These are phyloP conservation scores for Neophaeococcomyces mojaviensis DNA, from an alignment of 2,329 filamentous ascomycete genomes.

Conservation along the genomic window DNA sequence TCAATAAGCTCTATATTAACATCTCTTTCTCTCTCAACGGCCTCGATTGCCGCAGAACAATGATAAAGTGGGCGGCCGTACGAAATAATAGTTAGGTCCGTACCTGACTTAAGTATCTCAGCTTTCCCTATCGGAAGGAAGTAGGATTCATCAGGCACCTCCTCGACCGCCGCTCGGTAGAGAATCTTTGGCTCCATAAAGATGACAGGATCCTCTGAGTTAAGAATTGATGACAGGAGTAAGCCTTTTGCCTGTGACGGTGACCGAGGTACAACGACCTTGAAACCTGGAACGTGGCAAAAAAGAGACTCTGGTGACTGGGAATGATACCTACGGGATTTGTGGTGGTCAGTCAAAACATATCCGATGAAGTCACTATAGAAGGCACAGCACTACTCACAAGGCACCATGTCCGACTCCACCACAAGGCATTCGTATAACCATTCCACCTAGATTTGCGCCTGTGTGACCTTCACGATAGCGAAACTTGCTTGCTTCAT, in stretches of 20 bases:
- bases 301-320: constrained; percentile 86
- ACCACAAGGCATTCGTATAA: constrained; percentile 83
- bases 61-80: constrained; percentile 87
- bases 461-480: constrained; percentile 64
- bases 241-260: constrained; percentile 85
- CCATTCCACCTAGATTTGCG: constrained; percentile 66
- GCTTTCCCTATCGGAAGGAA: constrained; percentile 79
- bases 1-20: constrained; percentile 80
- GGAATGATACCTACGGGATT: too few relatives aligned
- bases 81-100: constrained; percentile 73
- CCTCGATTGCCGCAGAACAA: constrained; percentile 67
- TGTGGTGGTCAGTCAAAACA: too few relatives aligned
- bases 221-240: constrained; percentile 65
- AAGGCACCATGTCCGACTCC: constrained; percentile 82
- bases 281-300: constrained; percentile 75
- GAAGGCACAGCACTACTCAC: too few relatives aligned
- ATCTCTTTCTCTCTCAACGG: constrained; percentile 63
- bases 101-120: constrained; percentile 72
- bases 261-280: constrained; percentile 78
- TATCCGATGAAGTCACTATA: too few relatives aligned
- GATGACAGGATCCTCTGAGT: constrained; percentile 74
- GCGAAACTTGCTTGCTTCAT: constrained; percentile 82
- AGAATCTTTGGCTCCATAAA: constrained; percentile 94
- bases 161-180: constrained; percentile 84
- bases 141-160: constrained; percentile 75